Evolutionary conservation across 805 yeast genomes (phyloP), one percentile per base, ranked within the genome.

Genomic region (Metschnikowia koreensis): DNA sequence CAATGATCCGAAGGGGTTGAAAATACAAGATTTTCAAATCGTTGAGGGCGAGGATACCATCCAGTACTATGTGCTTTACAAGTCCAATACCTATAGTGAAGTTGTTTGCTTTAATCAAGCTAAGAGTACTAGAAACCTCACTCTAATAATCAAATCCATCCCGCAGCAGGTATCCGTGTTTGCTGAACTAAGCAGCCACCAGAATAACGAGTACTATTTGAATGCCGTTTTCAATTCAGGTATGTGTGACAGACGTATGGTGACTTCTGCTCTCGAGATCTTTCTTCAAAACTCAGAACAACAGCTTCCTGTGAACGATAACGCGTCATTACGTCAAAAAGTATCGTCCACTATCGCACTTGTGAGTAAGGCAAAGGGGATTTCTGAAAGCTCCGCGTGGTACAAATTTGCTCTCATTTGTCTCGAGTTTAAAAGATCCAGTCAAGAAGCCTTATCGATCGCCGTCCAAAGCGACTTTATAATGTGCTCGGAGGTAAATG

Each of bases 371-470:
- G 48, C 56, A 16, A 45, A 58, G 34, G 68, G 67, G 31, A 69
- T 67, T 41, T 64, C 68, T 36, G 66, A 69, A 2, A 72, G 72
- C 44, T 76, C 76, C 31, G 84, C 84, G 59, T 84, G 96, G 87
- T 72, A 79, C 34, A 82, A 85, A 53, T 79, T 92, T 51, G 86
- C 83, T 52, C 76, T 88, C 2, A 72, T 91, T 27, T 85, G 96
- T 63, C 81, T 79, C 50, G 97, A 91, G 60, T 74, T 87, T 48
- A 79, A 78, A 52, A 85, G 80, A 52, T 76, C 77, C 44, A 74
- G 82, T 16, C 76, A 78, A 52, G 94, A 88, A 60, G 76, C 86
- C 0, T 72, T 89, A 38, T 70, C 83, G 39, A 66, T 53, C 67
- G 38, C 53, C 5, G 52, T 49, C 1, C 39, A 50, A 27, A 27